phyloP scores from a whole-genome alignment of 176 grass and related monocot genomes.

The Puya raimondii region DNA sequence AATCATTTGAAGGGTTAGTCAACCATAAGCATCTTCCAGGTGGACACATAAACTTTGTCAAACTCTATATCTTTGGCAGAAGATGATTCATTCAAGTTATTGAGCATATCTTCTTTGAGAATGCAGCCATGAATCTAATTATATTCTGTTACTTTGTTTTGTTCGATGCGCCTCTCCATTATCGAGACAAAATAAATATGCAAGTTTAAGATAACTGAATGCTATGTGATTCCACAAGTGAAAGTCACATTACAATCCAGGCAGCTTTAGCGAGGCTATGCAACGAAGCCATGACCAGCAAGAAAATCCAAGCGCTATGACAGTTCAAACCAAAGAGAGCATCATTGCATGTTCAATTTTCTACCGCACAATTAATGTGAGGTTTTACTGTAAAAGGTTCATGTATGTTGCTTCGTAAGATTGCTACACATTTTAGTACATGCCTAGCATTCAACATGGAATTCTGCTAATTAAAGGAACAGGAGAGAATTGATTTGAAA shows the following conservation, averaged over 20 bases:
- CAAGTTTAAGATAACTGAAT: slow-evolving; percentile 1
- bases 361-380: not conserved
- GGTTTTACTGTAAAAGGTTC: not conserved
- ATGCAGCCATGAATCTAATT: not conserved
- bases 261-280: not conserved
- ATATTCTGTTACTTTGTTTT: not conserved
- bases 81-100: not conserved
- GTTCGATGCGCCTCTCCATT: not conserved
- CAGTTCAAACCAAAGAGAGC: not conserved
- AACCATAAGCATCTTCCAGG: not conserved
- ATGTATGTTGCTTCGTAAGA: not conserved
- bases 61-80: not conserved
- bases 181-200: not conserved
- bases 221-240: not conserved
- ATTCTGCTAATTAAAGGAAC: not conserved
- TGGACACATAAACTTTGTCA: not conserved
- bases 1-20: not conserved
- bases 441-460: not conserved
- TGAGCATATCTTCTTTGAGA: not conserved
- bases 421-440: not conserved
- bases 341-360: no score
- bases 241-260: not conserved
- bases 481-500: not conserved
- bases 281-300: not conserved
- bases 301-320: not conserved